Evolutionary conservation across 495 filamentous ascomycete species (phyloP), one percentile per base, ranked within the genome.

Genomic region (Podospora comata): DNA sequence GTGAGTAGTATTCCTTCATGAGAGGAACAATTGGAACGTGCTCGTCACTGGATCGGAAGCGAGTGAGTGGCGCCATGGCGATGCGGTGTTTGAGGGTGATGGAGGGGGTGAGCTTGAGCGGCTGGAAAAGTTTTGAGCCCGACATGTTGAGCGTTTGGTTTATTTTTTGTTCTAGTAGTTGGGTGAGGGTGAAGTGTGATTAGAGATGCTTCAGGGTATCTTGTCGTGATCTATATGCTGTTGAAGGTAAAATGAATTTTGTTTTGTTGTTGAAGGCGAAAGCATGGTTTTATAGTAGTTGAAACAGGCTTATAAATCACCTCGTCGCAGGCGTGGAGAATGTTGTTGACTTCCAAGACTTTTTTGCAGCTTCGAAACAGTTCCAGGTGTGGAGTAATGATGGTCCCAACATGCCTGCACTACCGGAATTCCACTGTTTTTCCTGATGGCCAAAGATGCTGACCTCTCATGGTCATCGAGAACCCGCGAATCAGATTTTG

Each of bases 1-100:
- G 89, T 11, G 68, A 66, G 79, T 91, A 91, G 82, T 91, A 90
- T 63, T 85, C 81, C 3, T 70, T 60, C 20, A 83, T 81, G 32
- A 86, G 74, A 4, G 69, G 58, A 19, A 80, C 78, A 16, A 79
- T 77, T 5, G 84, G 85, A 19, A 86, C 82, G 62, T 84, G 81
- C 23, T 78, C 71, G 62, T 72, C 70, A 19, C 73, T 65, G 26
- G 79, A 73, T 26, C 84, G 83, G 71, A 70, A 82, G n/a, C 84
- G 79, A 9, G 84, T 85, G 6, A 84, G 70, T 1, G 83, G 83
- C 0, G 80, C 79, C 76, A 83, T 77, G 54, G 75, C 78, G 20
- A 84, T 71, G 55, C 82, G 78, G 70, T 84, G 78, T 58, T 74
- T 19, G 20, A 85, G 76, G 15, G 69, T 48, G 7, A 48, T 69